Base-by-base conservation (phyloP, 176 grass and related monocot species). In the Raddia guianensis region DNA sequence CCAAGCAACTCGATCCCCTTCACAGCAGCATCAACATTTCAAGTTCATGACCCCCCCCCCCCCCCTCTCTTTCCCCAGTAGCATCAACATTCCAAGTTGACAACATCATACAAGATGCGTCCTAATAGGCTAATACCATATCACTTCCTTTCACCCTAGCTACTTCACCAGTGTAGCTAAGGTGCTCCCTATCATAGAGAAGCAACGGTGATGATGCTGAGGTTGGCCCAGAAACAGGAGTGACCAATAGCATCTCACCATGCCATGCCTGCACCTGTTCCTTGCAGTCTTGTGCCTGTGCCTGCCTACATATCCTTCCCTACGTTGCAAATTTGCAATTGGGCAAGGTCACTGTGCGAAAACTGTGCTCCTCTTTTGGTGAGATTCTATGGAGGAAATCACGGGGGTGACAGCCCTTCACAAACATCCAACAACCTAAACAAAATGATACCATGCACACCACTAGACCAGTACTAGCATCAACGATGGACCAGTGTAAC, bases 321-420 rank as follows among this genome's bases (percentile, higher is more conserved):
- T 54, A 42, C 7, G 8, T 6, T 9, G 50, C 70, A 53, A 42
- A 10, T 54, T 6, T 9, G 50, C 70, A 53, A 42, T 18, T 54
- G 33, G 49, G 16, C 27, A 73, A 40, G 20, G 49, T 73, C 8
- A 56, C 45, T 10, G 5, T 33, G 49, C 51, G 69, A 32, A 54
- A 16, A 73, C 33, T 4, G 48, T 21, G 7, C 65, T 32, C 19
- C 64, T 20, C 18, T 54, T 74, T 66, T 66, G 59, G 47, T 46
- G 48, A 49, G 34, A 54, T 66, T 68, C 51, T 5, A 10, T 19
- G 37, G 80, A 83, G 80, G 80, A 63, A 83, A 83, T 83, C 70
- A 83, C 70, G 70, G 70, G 70, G 80, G 57, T 6, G 56, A 51
- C 37, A 12, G 54, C 5, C 18, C 4, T 42, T 56, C 9, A 9